Percentiles rank a stretch among this genome's conserved stretches.
Evolutionary conservation across 1,139 yeast species (phyloP).

Genomic region (Yamadazyma siamensis): DNA sequence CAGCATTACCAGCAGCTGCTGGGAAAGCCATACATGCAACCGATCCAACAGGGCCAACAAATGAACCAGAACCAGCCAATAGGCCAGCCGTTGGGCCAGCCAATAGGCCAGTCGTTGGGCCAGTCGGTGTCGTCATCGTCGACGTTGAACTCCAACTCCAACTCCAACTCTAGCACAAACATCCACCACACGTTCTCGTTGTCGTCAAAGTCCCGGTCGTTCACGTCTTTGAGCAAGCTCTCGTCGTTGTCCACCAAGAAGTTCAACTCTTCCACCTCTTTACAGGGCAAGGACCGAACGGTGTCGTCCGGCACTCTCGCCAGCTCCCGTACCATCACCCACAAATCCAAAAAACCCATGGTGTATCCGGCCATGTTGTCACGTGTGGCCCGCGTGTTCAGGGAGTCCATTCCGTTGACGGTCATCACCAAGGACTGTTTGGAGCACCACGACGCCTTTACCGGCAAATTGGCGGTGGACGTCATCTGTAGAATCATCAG

Average conservation of each 20-base stretch:
- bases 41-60: conserved; percentile 16
- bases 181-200: conserved; percentile 37
- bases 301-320: conserved; percentile 29
- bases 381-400: conserved; percentile 76
- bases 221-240: conserved; percentile 41
- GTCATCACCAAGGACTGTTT: conserved; percentile 92
- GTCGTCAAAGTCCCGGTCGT: conserved; percentile 42
- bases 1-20: conserved; percentile 10
- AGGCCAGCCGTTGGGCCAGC: no score
- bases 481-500: conserved; percentile 78
- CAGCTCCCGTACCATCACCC: conserved; percentile 29
- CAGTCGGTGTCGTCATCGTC: conserved; percentile 1
- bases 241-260: conserved; percentile 43
- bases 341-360: conserved; percentile 49
- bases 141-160: conserved; percentile 17
- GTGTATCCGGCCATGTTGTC: conserved; percentile 91
- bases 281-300: conserved; percentile 28
- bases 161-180: conserved; percentile 12
- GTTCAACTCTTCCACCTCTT: conserved; percentile 35
- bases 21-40: conserved; percentile 8
- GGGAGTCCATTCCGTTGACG: conserved; percentile 66
- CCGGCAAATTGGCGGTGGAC: conserved; percentile 94
- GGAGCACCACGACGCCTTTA: conserved; percentile 89
- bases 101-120: conserved; percentile 1
- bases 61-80: conserved; percentile 6